Conservation (phyloP, 2,329 filamentous ascomycete species). For the Ceratocystis papillata region DNA sequence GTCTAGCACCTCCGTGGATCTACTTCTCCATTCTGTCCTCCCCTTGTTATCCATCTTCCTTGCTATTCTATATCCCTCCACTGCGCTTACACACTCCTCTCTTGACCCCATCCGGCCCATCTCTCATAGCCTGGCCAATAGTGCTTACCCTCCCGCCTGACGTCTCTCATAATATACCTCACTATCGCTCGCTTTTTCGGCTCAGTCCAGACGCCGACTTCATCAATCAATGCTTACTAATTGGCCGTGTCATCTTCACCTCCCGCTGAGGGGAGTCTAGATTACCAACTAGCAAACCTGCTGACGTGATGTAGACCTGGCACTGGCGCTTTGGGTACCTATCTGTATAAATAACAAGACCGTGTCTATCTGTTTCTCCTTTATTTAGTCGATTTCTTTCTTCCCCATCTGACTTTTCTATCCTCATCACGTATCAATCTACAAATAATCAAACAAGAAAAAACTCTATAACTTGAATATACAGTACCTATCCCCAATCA, state of each 20-base stretch:
- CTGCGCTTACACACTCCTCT: not conserved
- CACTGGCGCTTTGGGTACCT: too few relatives aligned
- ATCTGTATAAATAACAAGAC: not conserved
- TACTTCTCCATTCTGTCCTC: not conserved
- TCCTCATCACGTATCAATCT: too few relatives aligned
- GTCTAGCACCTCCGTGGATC: not conserved
- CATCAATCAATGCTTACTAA: not conserved
- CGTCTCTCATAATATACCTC: not conserved
- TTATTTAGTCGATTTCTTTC: too few relatives aligned
- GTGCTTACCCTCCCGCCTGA: not conserved
- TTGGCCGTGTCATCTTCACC: conserved; percentile 8
- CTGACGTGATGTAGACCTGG: not conserved
- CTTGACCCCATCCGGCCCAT: not conserved
- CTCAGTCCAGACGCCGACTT: not conserved
- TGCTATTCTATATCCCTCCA: too few relatives aligned
- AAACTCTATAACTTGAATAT: not conserved
- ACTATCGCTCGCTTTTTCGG: not conserved
- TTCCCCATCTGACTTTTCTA: too few relatives aligned
- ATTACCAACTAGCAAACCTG: too few relatives aligned
- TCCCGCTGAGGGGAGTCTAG: too few relatives aligned
- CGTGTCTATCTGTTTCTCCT: too few relatives aligned
- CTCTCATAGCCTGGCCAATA: not conserved
- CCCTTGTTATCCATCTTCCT: not conserved
- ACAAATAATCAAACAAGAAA: too few relatives aligned
- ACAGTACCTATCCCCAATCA: not conserved